Conservation (phyloP, 2,329 filamentous ascomycete species). For the Aspergillus tamarii region DNA sequence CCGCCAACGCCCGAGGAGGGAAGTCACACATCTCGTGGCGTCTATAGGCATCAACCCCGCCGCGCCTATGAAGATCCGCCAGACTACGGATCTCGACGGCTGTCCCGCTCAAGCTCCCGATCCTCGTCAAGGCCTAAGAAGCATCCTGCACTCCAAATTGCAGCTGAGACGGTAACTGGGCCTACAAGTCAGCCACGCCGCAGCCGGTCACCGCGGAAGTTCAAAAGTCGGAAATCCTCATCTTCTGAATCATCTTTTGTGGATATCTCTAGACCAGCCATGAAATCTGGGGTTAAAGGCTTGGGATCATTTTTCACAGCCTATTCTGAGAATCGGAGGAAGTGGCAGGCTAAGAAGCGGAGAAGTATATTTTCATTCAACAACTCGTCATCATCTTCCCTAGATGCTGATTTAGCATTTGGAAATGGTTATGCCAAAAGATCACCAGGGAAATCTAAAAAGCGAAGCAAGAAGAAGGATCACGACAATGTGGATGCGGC, state of each 20-base stretch:
- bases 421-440: slow-evolving; percentile 58
- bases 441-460: slow-evolving; percentile 39
- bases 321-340: slow-evolving; percentile 58
- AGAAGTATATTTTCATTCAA: slow-evolving; percentile 60
- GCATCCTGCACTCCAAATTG: slow-evolving; percentile 37
- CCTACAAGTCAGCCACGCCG: slow-evolving; percentile 27
- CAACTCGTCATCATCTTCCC: slow-evolving; percentile 68
- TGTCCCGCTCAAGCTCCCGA: slow-evolving; percentile 46
- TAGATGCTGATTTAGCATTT: slow-evolving; percentile 71
- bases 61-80: slow-evolving; percentile 32
- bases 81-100: slow-evolving; percentile 30
- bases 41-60: slow-evolving; percentile 34
- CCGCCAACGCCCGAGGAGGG: slow-evolving; percentile 34
- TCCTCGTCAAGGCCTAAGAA: slow-evolving; percentile 35
- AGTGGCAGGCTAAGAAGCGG: slow-evolving; percentile 50
- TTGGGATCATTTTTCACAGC: slow-evolving; percentile 67
- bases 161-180: no score
- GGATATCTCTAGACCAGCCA: slow-evolving; percentile 65
- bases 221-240: slow-evolving; percentile 41
- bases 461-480: slow-evolving; percentile 31
- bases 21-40: slow-evolving; percentile 50
- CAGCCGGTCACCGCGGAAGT: slow-evolving; percentile 40
- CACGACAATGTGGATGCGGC: slow-evolving; percentile 47
- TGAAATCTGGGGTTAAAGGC: slow-evolving; percentile 47
- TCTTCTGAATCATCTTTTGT: slow-evolving; percentile 63